Percentiles rank a stretch among this genome's conserved stretches.
Conservation (phyloP, 192 early-diverging fungal species). For the Spinellus fusiger region DNA sequence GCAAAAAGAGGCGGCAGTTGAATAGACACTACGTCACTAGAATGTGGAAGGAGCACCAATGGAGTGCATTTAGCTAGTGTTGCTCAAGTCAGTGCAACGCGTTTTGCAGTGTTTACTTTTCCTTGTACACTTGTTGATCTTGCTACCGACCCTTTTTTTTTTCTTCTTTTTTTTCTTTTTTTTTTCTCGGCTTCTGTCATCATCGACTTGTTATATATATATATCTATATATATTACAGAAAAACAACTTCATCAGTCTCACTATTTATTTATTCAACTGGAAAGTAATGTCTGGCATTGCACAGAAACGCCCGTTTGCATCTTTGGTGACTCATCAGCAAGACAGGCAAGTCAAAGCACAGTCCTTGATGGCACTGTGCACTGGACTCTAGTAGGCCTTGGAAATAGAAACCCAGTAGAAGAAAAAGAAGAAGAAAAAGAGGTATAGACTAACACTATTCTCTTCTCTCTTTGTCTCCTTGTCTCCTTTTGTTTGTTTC, state of each 20-base stretch:
- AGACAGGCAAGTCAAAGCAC: slow-evolving; percentile 1
- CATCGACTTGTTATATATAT: too few species aligned
- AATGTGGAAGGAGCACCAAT: neutral
- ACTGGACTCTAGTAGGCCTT: neutral
- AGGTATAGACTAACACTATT: too few species aligned
- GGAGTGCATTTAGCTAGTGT: neutral
- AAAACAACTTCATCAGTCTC: neutral
- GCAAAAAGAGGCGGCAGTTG: neutral
- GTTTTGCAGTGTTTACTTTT: neutral
- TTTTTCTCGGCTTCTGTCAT: neutral
- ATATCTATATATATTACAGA: too few species aligned
- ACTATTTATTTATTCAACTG: neutral
- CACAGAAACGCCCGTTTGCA: slow-evolving; percentile 12
- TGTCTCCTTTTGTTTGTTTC: neutral
- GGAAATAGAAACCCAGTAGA: too few species aligned
- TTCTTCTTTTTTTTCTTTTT: neutral
- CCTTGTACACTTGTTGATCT: neutral
- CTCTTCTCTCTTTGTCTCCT: too few species aligned
- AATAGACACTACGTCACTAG: neutral
- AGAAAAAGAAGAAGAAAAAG: too few species aligned
- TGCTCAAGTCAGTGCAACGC: neutral
- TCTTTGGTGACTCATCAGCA: slow-evolving; percentile 4
- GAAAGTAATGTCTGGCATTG: slow-evolving; percentile 1
- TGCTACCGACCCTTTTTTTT: neutral
- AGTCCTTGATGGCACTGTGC: neutral